These are phyloP conservation scores for Ogataea polymorpha DNA, from an alignment of 805 yeast genomes.

Conservation along the genomic window DNA sequence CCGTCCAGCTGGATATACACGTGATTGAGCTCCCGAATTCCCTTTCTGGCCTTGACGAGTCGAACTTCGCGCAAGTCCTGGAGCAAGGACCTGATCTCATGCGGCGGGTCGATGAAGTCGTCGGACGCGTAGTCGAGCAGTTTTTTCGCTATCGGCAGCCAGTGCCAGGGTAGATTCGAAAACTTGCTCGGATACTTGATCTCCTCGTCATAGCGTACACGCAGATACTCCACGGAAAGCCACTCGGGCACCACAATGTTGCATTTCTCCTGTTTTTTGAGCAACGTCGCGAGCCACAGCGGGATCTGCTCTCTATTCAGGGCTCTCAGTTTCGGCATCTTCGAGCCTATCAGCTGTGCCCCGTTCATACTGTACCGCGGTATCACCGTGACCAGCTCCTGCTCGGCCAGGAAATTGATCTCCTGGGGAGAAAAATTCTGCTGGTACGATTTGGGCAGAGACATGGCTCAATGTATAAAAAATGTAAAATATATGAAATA, in stretches of 20 bases:
- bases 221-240: slow-evolving; percentile 58
- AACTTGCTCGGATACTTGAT: slow-evolving; percentile 54
- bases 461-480: slow-evolving; percentile 40
- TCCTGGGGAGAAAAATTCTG: slow-evolving; percentile 71
- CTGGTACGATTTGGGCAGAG: slow-evolving; percentile 54
- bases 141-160: slow-evolving; percentile 80
- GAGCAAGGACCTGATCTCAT: slow-evolving; percentile 62
- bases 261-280: slow-evolving; percentile 84
- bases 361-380: slow-evolving; percentile 73
- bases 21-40: slow-evolving; percentile 74
- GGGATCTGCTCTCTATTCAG: slow-evolving; percentile 71
- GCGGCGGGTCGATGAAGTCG: slow-evolving; percentile 72
- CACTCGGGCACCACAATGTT: slow-evolving; percentile 83
- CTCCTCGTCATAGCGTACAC: slow-evolving; percentile 65
- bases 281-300: slow-evolving; percentile 80
- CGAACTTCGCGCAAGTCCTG: slow-evolving; percentile 87
- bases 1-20: slow-evolving; percentile 81
- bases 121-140: slow-evolving; percentile 68
- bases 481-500: slow-evolving; percentile 1
- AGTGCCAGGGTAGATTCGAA: slow-evolving; percentile 75
- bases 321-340: slow-evolving; percentile 59
- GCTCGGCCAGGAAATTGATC: slow-evolving; percentile 81
- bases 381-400: slow-evolving; percentile 66
- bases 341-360: slow-evolving; percentile 59
- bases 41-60: slow-evolving; percentile 74